Conservation (phyloP, 306 rosid genomes). For the Quercus variabilis region DNA sequence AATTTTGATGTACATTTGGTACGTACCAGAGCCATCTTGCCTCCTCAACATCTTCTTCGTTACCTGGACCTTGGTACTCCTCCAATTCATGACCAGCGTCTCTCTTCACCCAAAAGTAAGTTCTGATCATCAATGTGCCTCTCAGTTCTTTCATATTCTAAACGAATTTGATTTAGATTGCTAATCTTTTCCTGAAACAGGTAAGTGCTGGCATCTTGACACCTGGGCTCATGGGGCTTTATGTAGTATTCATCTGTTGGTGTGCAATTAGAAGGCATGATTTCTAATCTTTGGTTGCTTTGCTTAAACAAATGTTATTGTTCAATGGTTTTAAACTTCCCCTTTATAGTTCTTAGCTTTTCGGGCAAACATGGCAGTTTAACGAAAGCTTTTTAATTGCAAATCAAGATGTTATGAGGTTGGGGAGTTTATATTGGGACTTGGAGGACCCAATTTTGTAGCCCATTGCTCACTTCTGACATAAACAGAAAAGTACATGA, state of each 20-base stretch:
- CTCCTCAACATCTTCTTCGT: constrained; percentile 91
- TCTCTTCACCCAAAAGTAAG: constrained; percentile 91
- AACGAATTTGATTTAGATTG: constrained; percentile 2
- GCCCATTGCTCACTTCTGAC: background rate
- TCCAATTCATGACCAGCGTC: constrained; percentile 89
- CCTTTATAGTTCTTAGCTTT: background rate
- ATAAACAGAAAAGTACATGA: background rate
- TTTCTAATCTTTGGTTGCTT: constrained; percentile 11
- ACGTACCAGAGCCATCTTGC: constrained; percentile 82
- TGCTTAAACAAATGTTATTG: background rate
- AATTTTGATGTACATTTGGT: constrained; percentile 88
- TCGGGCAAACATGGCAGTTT: background rate
- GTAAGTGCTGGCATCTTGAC: constrained; percentile 80
- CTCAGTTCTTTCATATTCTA: constrained; percentile 3
- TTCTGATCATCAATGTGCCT: background rate
- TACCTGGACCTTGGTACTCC: constrained; percentile 86
- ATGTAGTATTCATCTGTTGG: constrained; percentile 94
- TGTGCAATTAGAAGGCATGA: constrained; percentile 86
- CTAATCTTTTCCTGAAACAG: constrained; percentile 40
- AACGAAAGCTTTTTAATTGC: background rate
- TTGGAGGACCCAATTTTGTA: background rate
- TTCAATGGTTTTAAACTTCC: background rate
- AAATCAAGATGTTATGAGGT: background rate
- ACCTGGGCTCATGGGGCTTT: constrained; percentile 98
- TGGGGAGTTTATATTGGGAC: background rate